A percentile compares a stretch with the other conserved stretches of the same genome.
Conservation (phyloP, 306 rosid species). For the Rosa rugosa region DNA sequence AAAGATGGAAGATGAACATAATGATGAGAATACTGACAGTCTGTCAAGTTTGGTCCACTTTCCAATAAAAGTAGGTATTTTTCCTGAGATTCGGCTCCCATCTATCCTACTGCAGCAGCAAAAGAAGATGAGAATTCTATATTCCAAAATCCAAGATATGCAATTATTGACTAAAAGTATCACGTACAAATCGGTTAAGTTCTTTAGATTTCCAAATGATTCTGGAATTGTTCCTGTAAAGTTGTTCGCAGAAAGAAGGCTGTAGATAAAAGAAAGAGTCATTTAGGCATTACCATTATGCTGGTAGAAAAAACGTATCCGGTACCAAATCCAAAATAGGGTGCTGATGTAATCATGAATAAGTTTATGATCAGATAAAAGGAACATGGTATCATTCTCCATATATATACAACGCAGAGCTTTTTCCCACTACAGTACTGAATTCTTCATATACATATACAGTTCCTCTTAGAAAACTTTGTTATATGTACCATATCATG, state of each 20-base stretch:
- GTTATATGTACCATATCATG: neutral
- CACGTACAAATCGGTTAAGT: constrained; percentile 61
- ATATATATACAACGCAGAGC: neutral
- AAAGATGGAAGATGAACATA: neutral
- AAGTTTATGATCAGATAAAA: neutral
- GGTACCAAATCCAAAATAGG: neutral
- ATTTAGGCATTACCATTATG: neutral
- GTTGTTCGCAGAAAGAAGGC: constrained; percentile 54
- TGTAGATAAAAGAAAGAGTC: constrained; percentile 29
- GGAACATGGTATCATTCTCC: neutral
- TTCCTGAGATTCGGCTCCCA: constrained; percentile 62
- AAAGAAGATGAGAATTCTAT: neutral
- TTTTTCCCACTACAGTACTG: neutral
- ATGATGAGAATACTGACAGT: constrained; percentile 50
- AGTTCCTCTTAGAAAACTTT: neutral
- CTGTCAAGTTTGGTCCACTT: constrained; percentile 52
- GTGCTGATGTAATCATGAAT: neutral
- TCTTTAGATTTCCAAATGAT: constrained; percentile 50
- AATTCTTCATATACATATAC: neutral
- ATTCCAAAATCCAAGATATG: neutral
- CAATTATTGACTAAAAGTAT: neutral
- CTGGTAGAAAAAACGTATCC: neutral
- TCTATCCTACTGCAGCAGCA: constrained; percentile 62
- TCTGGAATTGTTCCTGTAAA: constrained; percentile 59
- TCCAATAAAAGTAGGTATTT: constrained; percentile 63